Evolutionary conservation across 208 protist genomes (phyloP), one percentile per base, ranked within the genome.

Genomic region (Crithidia acanthocephali): DNA sequence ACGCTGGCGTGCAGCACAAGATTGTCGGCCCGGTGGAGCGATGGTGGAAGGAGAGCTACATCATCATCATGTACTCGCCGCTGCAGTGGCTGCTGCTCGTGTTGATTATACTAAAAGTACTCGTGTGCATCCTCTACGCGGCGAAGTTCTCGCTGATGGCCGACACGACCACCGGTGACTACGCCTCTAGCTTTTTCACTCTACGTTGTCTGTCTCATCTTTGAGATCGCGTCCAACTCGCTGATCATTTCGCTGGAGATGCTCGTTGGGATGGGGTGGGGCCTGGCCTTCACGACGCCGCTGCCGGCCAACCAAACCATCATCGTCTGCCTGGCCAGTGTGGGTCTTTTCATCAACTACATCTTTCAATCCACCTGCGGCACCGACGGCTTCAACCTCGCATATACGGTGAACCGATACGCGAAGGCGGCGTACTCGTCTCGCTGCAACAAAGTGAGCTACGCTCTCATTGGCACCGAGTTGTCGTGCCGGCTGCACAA

Each of bases 251-350:
- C 78, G 59, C 37, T 75, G 59, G 79, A 85, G 60, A 66, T 90
- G 83, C 67, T 90, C 42, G 63, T 90, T 10, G 71, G 69, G 13
- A 59, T 93, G 62, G 87, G 84, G 1, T 93, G 82, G 83, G 87
- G 87, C 1, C 72, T 85, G n/a, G 85, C 85, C 15, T 89, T 83
- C 71, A 74, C 69, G 1, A 23, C 71, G 0, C 47, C 50, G 6
- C 60, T 85, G 0, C 72, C 80, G 10, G 79, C 76, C 0, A 68
- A 55, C 22, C 64, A 84, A 30, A 80, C 81, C 42, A 37, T 88
- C 0, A 60, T 83, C 2, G 64, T 83, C 22, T 50, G 55, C 60
- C 9, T 88, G 27, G 48, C 58, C 51, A 85, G 76, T n/a, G 47
- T 79, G 16, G 67, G 58, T 15, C 59, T 68, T 40, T 86, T 88